phyloP scores from a whole-genome alignment of 2,329 filamentous ascomycete species.

The Geosmithia flava region DNA sequence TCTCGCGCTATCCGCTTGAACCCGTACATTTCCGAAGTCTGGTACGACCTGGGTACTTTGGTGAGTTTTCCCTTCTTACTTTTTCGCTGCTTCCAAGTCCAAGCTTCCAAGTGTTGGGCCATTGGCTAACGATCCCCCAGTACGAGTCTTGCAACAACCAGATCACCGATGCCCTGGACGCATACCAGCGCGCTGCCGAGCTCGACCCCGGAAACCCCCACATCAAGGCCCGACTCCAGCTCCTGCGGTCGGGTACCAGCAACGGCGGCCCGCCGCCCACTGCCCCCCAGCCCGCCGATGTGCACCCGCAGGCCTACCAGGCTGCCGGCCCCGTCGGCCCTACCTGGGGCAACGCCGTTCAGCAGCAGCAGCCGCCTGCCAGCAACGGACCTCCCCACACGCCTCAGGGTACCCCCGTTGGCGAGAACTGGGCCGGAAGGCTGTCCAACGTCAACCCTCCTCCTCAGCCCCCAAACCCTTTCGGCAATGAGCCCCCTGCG shows the following conservation, averaged over 20 bases:
- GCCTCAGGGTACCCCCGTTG: constrained; percentile 30
- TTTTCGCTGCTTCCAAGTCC: background rate
- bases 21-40: constrained; percentile 96
- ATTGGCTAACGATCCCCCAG: constrained; percentile 31
- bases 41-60: constrained; percentile 95
- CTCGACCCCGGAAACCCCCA: constrained; percentile 87
- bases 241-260: constrained; percentile 71
- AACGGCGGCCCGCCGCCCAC: constrained; percentile 60
- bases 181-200: constrained; percentile 88
- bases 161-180: constrained; percentile 89
- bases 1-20: constrained; percentile 93
- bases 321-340: constrained; percentile 70
- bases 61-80: constrained; percentile 40
- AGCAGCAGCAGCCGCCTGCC: constrained; percentile 34
- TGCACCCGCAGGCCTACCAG: constrained; percentile 91
- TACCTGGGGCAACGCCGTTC: constrained; percentile 74
- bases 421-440: constrained; percentile 47
- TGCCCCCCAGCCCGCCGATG: constrained; percentile 86
- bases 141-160: constrained; percentile 99
- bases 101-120: background rate
- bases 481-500: constrained; percentile 46
- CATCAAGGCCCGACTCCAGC: constrained; percentile 86
- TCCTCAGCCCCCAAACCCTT: constrained; percentile 68
- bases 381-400: constrained; percentile 41
- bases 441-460: constrained; percentile 70